Conservation (phyloP, 208 protist species). For the Acanthamoeba polyphaga region DNA sequence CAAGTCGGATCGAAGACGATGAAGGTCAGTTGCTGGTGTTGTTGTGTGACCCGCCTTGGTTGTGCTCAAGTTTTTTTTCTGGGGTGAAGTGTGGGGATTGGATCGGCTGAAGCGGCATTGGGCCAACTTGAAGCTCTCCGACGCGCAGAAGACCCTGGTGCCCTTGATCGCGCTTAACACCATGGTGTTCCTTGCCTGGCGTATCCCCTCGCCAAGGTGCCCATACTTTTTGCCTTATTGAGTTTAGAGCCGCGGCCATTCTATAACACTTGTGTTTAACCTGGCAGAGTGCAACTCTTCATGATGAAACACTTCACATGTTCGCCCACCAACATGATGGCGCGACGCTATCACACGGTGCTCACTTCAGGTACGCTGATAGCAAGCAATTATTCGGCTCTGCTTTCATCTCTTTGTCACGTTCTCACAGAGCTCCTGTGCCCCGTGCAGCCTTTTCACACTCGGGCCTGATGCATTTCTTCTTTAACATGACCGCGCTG, state of each 20-base stretch:
- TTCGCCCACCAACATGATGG: background rate
- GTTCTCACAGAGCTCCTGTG: background rate
- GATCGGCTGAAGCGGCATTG: background rate
- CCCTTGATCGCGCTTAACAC: conserved; percentile 27
- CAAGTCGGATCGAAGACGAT: background rate
- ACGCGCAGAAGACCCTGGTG: conserved; percentile 7
- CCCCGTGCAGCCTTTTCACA: background rate
- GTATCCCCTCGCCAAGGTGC: background rate
- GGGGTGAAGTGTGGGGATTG: background rate
- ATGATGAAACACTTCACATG: conserved; percentile 1
- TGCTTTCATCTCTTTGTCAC: background rate
- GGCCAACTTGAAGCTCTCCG: background rate
- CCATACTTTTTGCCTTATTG: background rate
- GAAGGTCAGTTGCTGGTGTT: background rate
- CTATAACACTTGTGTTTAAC: background rate
- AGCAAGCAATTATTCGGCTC: background rate
- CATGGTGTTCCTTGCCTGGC: conserved; percentile 21
- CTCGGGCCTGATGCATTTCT: background rate
- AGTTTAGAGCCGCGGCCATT: background rate
- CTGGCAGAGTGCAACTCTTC: background rate
- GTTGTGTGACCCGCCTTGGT: background rate
- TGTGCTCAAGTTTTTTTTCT: too few species aligned
- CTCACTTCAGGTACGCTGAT: conserved; percentile 13
- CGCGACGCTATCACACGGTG: background rate
- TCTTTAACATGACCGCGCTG: conserved; percentile 26